Base-by-base conservation (phyloP, 2,329 filamentous ascomycete species). In the Aureobasidium uvarum region DNA sequence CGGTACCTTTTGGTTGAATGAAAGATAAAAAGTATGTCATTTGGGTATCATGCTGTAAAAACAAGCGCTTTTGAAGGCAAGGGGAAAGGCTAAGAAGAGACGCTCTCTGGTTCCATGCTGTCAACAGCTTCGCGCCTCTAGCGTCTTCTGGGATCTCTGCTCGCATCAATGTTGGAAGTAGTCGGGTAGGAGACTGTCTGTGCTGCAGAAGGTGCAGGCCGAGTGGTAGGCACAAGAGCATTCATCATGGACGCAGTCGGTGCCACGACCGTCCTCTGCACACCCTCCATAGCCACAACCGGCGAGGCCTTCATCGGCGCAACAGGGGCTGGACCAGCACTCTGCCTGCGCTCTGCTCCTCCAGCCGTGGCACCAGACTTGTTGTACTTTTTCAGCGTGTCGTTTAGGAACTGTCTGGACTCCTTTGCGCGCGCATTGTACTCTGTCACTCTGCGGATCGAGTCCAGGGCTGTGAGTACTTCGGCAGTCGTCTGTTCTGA, bases 81-180 rank as follows among this genome's bases (percentile, higher is more conserved):
- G 25, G 11, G 16, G 36, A 7, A 36, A 45, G 36, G 36, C 60
- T 43, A 43, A 36, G 11, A 11, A 45, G 20, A 18, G 23, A 5
- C 20, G 11, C 11, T 23, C 36, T 41, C 20, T 18, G 52, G n/a
- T 13, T 8, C 2, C 20, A 28, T 16, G 14, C 14, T 13, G 8
- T 39, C 20, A 39, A 39, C 25, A 23, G 16, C 16, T 36, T 2
- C 39, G 14, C 20, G 31, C 16, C 2, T 11, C 50, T 46, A 56
- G 41, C 51, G 51, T 41, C 66, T 68, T 36, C 66, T 66, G 13
- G 66, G 66, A 65, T 68, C 66, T 28, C 66, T 54, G 45, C 64
- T 66, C 31, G 60, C 43, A 46, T 64, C 58, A 23, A 67, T 64
- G 55, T 43, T 59, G 10, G 54, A 38, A 28, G 18, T 39, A 4